Percentiles rank a stretch among this genome's conserved stretches.
phyloP scores from a whole-genome alignment of 2,329 filamentous ascomycete species.

The Apiospora sp. region DNA sequence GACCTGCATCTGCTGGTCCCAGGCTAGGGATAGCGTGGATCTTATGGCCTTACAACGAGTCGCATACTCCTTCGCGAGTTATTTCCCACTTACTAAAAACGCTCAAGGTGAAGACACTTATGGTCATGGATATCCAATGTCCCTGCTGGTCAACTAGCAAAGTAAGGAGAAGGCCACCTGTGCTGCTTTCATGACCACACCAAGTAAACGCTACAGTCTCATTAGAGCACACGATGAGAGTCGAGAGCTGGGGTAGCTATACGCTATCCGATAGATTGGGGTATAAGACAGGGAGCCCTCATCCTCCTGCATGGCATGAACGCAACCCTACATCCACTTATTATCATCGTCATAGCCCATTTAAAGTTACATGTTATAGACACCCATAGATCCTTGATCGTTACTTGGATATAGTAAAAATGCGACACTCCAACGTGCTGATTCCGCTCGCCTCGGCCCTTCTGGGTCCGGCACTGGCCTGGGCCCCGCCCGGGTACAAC shows the following conservation, averaged over 20 bases:
- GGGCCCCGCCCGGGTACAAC: slow-evolving; percentile 5
- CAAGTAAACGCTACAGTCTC: neutral
- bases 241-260: neutral
- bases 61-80: slow-evolving; percentile 8
- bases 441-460: neutral
- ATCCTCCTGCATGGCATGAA: slow-evolving; percentile 3
- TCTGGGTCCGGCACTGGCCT: slow-evolving; percentile 14
- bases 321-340: neutral
- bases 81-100: neutral
- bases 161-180: neutral
- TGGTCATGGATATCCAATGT: neutral
- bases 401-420: neutral
- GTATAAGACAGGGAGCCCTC: slow-evolving; percentile 15
- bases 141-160: neutral
- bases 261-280: too few relatives aligned
- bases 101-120: neutral
- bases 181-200: slow-evolving; percentile 6
- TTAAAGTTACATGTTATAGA: neutral
- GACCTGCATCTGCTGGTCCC: slow-evolving; percentile 16
- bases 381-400: neutral
- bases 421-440: slow-evolving; percentile 8
- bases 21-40: neutral
- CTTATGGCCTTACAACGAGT: neutral
- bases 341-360: neutral
- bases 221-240: neutral